Conservation (phyloP, 768 basidiomycete genomes). For the Hebeloma cylindrosporum region DNA sequence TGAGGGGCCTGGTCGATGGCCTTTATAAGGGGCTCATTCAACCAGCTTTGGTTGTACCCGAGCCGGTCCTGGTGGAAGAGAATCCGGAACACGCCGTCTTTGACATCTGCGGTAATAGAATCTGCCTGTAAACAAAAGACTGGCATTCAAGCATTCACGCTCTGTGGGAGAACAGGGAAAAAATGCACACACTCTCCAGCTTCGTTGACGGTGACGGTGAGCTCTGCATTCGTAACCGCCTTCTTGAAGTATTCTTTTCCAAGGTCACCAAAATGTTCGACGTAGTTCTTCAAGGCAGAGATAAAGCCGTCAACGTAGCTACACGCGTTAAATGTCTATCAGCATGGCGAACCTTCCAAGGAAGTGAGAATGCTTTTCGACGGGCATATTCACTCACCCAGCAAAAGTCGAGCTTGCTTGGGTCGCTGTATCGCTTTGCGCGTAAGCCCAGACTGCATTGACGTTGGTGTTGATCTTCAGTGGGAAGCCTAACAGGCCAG, state of each 20-base stretch:
- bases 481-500: conserved; percentile 27
- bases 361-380: conserved; percentile 1
- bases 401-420: conserved; percentile 25
- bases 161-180: not conserved
- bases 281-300: conserved; percentile 28
- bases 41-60: conserved; percentile 31
- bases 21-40: conserved; percentile 26
- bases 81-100: conserved; percentile 41
- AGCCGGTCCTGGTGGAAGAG: conserved; percentile 34
- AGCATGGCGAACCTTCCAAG: not conserved
- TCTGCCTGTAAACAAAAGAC: conserved; percentile 22
- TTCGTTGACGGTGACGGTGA: conserved; percentile 34
- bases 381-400: too few relatives aligned
- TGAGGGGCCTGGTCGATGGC: conserved; percentile 36
- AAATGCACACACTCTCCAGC: conserved; percentile 27
- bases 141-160: not conserved
- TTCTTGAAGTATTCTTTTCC: conserved; percentile 40
- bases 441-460: conserved; percentile 37
- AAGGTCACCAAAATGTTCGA: conserved; percentile 33
- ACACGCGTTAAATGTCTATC: not conserved
- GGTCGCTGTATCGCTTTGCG: conserved; percentile 21
- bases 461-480: conserved; percentile 36
- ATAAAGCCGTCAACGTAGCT: conserved; percentile 41
- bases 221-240: conserved; percentile 33
- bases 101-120: conserved; percentile 34